These are phyloP conservation scores for Paramecium tetraurelia DNA, from an alignment of 73 alveolate genomes.

Conservation along the genomic window DNA sequence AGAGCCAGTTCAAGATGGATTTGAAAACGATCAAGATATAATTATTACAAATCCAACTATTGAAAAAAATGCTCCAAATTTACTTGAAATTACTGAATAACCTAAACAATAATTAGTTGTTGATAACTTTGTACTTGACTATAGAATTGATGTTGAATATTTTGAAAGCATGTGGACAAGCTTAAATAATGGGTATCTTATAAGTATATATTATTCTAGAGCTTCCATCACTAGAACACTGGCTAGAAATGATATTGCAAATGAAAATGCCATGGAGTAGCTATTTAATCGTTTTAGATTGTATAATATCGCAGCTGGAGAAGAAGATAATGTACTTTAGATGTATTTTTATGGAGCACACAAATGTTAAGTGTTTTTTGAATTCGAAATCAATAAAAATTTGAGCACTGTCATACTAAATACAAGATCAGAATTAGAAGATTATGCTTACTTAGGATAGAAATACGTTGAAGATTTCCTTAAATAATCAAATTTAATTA, in stretches of 20 bases:
- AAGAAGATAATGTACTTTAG: constrained; percentile 49
- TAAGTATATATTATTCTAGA: background rate
- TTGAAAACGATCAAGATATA: background rate
- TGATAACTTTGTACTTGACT: constrained; percentile 17
- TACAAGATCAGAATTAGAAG: constrained; percentile 26
- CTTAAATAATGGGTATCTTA: constrained; percentile 52
- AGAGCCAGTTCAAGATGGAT: background rate
- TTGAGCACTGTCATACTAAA: background rate
- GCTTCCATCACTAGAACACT: constrained; percentile 35
- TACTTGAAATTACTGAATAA: background rate
- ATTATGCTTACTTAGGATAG: background rate
- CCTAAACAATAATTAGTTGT: background rate
- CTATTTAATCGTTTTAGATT: constrained; percentile 51
- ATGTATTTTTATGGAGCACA: constrained; percentile 47
- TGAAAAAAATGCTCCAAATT: background rate
- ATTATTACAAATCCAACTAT: background rate
- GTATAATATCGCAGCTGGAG: constrained; percentile 59
- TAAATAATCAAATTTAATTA: background rate
- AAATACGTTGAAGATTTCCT: constrained; percentile 37
- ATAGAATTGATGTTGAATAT: constrained; percentile 2
- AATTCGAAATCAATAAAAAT: constrained; percentile 29
- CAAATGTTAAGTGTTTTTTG: background rate
- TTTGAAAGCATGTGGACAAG: constrained; percentile 49
- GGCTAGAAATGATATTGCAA: constrained; percentile 1
- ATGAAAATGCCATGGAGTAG: constrained; percentile 27